Evolutionary conservation across 2,329 filamentous ascomycete genomes (phyloP).

Genomic region (Botrytis cinerea): DNA sequence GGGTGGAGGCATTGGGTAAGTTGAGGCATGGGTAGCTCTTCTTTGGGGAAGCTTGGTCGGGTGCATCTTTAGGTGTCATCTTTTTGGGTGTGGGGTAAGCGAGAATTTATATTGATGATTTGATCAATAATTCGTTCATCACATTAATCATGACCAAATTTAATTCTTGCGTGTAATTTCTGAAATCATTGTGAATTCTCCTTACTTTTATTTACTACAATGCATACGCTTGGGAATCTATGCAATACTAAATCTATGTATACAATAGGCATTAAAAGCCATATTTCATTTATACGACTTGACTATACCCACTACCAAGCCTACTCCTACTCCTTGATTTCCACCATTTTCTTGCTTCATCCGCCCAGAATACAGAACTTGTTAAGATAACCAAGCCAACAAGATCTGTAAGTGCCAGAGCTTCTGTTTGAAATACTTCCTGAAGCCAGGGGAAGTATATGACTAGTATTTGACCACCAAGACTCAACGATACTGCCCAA

Average conservation of each 20-base stretch:
- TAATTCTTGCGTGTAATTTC: background rate
- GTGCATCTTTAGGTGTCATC: conserved; percentile 27
- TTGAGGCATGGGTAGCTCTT: conserved; percentile 38
- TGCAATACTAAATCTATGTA: conserved; percentile 25
- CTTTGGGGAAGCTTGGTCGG: conserved; percentile 26
- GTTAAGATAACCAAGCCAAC: conserved; percentile 71
- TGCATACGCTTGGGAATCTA: conserved; percentile 22
- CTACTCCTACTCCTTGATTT: conserved; percentile 57
- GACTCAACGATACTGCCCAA: conserved; percentile 83
- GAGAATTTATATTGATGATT: conserved; percentile 27
- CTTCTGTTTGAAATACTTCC: conserved; percentile 93
- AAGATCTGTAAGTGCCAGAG: conserved; percentile 72
- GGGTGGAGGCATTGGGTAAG: conserved; percentile 42
- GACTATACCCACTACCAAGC: conserved; percentile 63
- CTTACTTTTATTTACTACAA: conserved; percentile 21
- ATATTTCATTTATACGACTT: conserved; percentile 54
- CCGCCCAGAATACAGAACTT: conserved; percentile 92
- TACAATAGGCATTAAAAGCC: conserved; percentile 24
- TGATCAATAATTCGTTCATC: background rate
- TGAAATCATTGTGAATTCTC: background rate
- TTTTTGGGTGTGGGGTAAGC: conserved; percentile 30
- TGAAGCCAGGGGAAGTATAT: conserved; percentile 95
- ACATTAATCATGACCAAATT: background rate
- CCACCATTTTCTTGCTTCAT: conserved; percentile 84
- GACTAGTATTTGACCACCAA: conserved; percentile 84